These are phyloP conservation scores for Chlorella ohadii DNA, from an alignment of 139 green algal genomes.

Conservation along the genomic window DNA sequence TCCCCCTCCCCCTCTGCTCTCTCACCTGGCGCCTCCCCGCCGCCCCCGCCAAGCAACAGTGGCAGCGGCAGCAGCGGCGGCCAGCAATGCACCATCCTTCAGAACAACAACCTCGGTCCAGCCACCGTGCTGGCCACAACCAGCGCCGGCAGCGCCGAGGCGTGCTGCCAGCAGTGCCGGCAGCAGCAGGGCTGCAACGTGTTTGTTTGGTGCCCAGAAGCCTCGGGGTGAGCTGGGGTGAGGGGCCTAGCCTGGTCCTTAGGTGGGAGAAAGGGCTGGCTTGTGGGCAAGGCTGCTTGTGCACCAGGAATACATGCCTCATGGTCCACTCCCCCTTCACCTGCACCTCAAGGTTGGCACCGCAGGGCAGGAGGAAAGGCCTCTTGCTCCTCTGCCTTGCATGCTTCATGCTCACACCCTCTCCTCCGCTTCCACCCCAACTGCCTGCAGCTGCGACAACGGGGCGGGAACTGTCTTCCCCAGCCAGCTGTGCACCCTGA, in stretches of 20 bases:
- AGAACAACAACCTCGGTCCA: not conserved
- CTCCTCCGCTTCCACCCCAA: too few relatives aligned
- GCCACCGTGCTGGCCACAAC: not conserved
- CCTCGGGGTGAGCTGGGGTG: not conserved
- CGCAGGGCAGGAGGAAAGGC: too few relatives aligned
- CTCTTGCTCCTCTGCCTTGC: too few relatives aligned
- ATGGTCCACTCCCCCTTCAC: too few relatives aligned
- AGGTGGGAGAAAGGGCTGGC: too few relatives aligned
- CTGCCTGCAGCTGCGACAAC: slow-evolving; percentile 8
- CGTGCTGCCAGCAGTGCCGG: slow-evolving; percentile 10
- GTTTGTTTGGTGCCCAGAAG: slow-evolving; percentile 3
- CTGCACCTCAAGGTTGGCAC: too few relatives aligned
- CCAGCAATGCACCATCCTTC: not conserved
- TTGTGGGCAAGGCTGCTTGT: too few relatives aligned
- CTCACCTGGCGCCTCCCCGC: not conserved
- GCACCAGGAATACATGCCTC: too few relatives aligned
- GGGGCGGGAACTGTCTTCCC: not conserved
- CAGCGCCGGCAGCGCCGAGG: not conserved
- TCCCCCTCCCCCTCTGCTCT: not conserved
- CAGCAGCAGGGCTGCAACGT: not conserved
- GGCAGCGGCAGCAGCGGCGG: not conserved
- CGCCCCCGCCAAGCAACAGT: not conserved
- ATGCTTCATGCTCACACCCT: too few relatives aligned
- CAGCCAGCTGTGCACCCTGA: slow-evolving; percentile 5
- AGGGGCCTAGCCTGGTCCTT: too few relatives aligned